phyloP scores from a whole-genome alignment of 1,139 yeast species.

The Saccharomyces hybrid region DNA sequence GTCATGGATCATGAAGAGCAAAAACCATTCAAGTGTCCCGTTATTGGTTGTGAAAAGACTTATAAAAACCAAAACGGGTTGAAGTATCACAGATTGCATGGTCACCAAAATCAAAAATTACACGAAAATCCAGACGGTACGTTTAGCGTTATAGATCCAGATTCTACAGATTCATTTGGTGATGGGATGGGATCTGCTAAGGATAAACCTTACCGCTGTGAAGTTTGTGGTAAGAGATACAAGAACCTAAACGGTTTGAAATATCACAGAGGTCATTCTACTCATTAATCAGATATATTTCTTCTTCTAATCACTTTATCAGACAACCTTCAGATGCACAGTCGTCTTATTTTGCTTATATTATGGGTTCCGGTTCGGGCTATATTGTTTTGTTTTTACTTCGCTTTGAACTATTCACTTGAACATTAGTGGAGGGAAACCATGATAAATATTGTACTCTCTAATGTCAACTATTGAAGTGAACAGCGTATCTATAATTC shows the following conservation, averaged over 20 bases:
- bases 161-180: slow-evolving; percentile 63
- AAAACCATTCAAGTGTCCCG: slow-evolving; percentile 96
- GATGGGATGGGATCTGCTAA: slow-evolving; percentile 92
- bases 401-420: background rate
- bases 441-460: background rate
- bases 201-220: slow-evolving; percentile 97
- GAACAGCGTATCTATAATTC: background rate
- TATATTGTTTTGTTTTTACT: background rate
- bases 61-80: slow-evolving; percentile 96
- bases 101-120: slow-evolving; percentile 91
- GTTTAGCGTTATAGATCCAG: slow-evolving; percentile 86
- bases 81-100: slow-evolving; percentile 91
- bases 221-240: slow-evolving; percentile 94
- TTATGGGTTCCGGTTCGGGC: background rate
- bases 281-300: slow-evolving; percentile 47
- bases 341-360: background rate
- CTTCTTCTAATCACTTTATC: background rate
- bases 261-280: slow-evolving; percentile 95
- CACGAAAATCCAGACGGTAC: slow-evolving; percentile 94
- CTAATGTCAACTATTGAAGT: background rate
- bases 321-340: background rate
- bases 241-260: slow-evolving; percentile 93
- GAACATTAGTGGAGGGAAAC: background rate
- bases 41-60: slow-evolving; percentile 94
- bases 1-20: slow-evolving; percentile 89